Evolutionary conservation across 2,329 filamentous ascomycete species (phyloP).

Genomic region (Colletotrichum viniferum): DNA sequence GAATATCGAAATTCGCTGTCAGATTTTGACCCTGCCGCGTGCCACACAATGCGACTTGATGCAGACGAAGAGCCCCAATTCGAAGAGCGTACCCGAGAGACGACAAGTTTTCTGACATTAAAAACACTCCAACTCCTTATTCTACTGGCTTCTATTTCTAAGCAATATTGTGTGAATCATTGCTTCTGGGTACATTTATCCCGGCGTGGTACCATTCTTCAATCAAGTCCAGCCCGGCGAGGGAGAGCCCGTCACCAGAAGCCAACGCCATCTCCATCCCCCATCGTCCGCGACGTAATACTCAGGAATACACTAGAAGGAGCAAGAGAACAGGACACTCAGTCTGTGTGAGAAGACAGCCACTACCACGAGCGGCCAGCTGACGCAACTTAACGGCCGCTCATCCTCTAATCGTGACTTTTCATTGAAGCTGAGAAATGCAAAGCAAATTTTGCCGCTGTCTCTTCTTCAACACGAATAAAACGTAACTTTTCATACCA

Average conservation of each 20-base stretch:
- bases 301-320: too few species aligned
- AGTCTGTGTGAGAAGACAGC: background rate
- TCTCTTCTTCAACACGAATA: background rate
- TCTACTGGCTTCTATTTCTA: background rate
- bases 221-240: fast-evolving
- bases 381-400: background rate
- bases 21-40: too few species aligned
- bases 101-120: background rate
- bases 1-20: too few species aligned
- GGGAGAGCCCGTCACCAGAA: background rate
- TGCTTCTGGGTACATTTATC: background rate
- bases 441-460: background rate
- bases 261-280: background rate
- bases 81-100: background rate
- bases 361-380: background rate
- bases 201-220: background rate
- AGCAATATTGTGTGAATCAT: background rate
- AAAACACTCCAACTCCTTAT: fast-evolving
- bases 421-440: background rate
- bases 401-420: background rate
- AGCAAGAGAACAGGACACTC: background rate
- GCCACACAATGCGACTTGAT: fast-evolving
- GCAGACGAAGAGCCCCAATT: background rate
- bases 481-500: background rate
- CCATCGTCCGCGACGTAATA: too few species aligned